Percentiles rank a stretch among this genome's conserved stretches.
phyloP scores from a whole-genome alignment of 192 early-diverging fungal genomes.

The Mortierella hygrophila region DNA sequence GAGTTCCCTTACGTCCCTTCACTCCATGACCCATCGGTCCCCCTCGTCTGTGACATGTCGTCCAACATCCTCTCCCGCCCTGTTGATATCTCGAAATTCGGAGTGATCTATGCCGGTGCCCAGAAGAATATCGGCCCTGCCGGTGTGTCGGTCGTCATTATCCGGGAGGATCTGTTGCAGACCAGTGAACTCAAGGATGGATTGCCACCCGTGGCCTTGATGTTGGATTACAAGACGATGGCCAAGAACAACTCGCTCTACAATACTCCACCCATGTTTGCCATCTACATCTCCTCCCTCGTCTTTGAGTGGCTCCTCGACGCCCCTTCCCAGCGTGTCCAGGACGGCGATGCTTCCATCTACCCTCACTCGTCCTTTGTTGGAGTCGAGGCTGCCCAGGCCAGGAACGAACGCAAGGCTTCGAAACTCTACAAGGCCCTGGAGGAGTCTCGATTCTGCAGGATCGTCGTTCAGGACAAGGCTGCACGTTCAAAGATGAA shows the following conservation, averaged over 20 bases:
- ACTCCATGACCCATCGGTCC: slow-evolving; percentile 68
- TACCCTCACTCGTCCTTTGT: slow-evolving; percentile 56
- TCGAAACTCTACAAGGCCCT: slow-evolving; percentile 76
- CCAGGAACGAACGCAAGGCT: slow-evolving; percentile 80
- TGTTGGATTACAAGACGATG: slow-evolving; percentile 91
- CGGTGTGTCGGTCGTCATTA: slow-evolving; percentile 93
- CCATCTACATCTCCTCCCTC: slow-evolving; percentile 92
- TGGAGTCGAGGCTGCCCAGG: slow-evolving; percentile 76
- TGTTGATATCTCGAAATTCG: slow-evolving; percentile 86
- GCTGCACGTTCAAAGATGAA: slow-evolving; percentile 89
- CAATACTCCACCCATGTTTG: slow-evolving; percentile 97
- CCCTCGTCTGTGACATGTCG: slow-evolving; percentile 93
- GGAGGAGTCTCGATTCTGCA: slow-evolving; percentile 77
- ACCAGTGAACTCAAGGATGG: slow-evolving; percentile 54
- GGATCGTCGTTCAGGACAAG: slow-evolving; percentile 71
- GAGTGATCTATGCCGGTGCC: slow-evolving; percentile 93
- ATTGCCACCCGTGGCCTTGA: slow-evolving; percentile 68
- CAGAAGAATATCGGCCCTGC: slow-evolving; percentile 97
- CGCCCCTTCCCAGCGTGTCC: slow-evolving; percentile 24
- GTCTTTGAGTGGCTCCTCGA: slow-evolving; percentile 88
- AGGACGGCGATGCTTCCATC: slow-evolving; percentile 48
- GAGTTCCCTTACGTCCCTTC: slow-evolving; percentile 77
- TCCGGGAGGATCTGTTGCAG: slow-evolving; percentile 89
- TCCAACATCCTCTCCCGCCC: slow-evolving; percentile 86
- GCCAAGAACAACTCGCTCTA: slow-evolving; percentile 88